Evolutionary conservation across 768 basidiomycete genomes (phyloP), one percentile per base, ranked within the genome.

Genomic region (Leccinum imitatum): DNA sequence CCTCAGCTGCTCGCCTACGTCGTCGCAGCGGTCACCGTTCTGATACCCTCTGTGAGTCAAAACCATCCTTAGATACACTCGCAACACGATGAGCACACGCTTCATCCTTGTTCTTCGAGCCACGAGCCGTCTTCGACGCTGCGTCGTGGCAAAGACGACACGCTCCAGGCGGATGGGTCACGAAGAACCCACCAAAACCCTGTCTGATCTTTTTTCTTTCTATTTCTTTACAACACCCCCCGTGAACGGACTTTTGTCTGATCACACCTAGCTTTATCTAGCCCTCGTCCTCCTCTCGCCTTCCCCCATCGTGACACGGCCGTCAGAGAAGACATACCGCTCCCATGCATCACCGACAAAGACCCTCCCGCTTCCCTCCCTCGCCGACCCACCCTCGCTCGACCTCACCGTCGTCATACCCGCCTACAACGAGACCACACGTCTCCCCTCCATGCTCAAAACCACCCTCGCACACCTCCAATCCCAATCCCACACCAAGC

Each of bases 21-120:
- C 31, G 64, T n/a, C 50, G 65, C 74, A 14, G 64, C 62, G 33
- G 7, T 68, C 41, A 65, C 66, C 56, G 14, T 69, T 50, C 54
- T 64, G 8, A 52, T 72, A 59, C 67, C 72, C 30, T 60, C 65
- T 11, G 73, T 75, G 64, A 74, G 73, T 75, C 30, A 13, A 31
- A 11, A 52, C n/a, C 35, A 48, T 30, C 58, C 21, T 52, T n/a
- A n/a, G 6, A 25, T 4, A 50, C 21, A 14, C 25, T 41, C 1
- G 31, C 50, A 30, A 48, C 59, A 70, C 63, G 90, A 90, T 90
- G 87, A 84, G 77, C 65, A 74, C 77, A 79, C 77, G 58, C 73
- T 83, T 90, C 91, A 93, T 93, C 90, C 90, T 93, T 93, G 90
- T 93, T 92, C 90, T 92, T 89, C 79, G 91, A 92, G 87, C 79